Percentiles rank a stretch among this genome's conserved stretches.
Evolutionary conservation across 2,329 filamentous ascomycete genomes (phyloP).

Genomic region (Cladosporium oxysporum): DNA sequence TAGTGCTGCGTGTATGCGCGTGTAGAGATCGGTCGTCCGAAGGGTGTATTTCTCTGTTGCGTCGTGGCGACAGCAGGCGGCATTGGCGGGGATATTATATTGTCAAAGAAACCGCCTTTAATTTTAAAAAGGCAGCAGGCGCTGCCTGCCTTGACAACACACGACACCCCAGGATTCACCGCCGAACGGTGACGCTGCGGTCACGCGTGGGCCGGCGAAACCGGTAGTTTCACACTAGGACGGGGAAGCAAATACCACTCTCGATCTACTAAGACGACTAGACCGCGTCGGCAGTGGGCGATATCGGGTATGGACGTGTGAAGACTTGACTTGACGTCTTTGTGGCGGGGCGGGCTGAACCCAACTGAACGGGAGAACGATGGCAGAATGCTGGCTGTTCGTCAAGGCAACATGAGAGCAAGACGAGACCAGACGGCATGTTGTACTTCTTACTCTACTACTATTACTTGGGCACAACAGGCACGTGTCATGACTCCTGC

Average conservation of each 20-base stretch:
- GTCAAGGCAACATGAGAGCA: not conserved
- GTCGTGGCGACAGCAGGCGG: not conserved
- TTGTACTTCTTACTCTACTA: not conserved
- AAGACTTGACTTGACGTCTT: slow-evolving; percentile 6
- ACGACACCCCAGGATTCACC: slow-evolving; percentile 13
- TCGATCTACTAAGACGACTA: slow-evolving; percentile 9
- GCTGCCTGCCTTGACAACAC: not conserved
- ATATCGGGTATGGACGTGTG: slow-evolving; percentile 9
- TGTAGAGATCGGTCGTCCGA: not conserved
- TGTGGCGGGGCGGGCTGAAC: slow-evolving; percentile 10
- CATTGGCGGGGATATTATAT: not conserved
- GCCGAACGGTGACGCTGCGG: slow-evolving; percentile 12
- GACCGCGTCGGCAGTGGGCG: slow-evolving; percentile 14
- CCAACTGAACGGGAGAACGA: not conserved
- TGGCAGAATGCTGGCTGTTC: not conserved
- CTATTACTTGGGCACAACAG: not conserved
- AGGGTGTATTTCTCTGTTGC: not conserved
- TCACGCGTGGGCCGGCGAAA: slow-evolving; percentile 6
- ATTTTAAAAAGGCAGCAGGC: not conserved
- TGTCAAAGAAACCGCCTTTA: not conserved
- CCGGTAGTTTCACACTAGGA: slow-evolving; percentile 15
- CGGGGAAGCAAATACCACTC: slow-evolving; percentile 13
- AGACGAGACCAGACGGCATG: not conserved
- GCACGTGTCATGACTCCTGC: slow-evolving; percentile 9
- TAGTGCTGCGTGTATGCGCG: not conserved